These are phyloP conservation scores for Cephalotrichum gorgonifer DNA, from an alignment of 2,329 filamentous ascomycete species.

Conservation along the genomic window DNA sequence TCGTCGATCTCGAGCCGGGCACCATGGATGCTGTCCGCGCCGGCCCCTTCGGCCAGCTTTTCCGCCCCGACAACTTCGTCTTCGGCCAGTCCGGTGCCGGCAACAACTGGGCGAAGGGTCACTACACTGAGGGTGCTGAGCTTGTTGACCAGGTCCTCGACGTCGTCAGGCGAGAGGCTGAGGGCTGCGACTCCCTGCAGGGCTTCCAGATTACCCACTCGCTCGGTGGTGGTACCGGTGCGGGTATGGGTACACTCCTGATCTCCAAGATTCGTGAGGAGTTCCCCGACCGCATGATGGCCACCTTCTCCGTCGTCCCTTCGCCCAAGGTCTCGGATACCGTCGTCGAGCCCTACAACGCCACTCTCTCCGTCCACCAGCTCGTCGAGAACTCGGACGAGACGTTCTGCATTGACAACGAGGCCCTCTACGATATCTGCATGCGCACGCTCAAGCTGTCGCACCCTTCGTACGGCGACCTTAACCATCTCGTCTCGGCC, in stretches of 20 bases:
- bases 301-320: slow-evolving; percentile 96
- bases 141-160: slow-evolving; percentile 97
- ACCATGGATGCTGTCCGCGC: slow-evolving; percentile 99
- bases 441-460: slow-evolving; percentile 99
- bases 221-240: slow-evolving; percentile 98
- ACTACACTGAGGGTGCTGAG: slow-evolving; percentile 99
- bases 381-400: slow-evolving; percentile 99
- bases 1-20: slow-evolving; percentile 98
- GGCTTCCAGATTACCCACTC: slow-evolving; percentile 99
- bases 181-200: slow-evolving; percentile 98
- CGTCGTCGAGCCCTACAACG: slow-evolving; percentile 99
- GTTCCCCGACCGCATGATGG: slow-evolving; percentile 99
- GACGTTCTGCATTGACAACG: slow-evolving; percentile 99
- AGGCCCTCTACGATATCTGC: slow-evolving; percentile 99
- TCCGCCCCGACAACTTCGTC: slow-evolving; percentile 99
- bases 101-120: slow-evolving; percentile 99
- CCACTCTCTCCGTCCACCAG: slow-evolving; percentile 97
- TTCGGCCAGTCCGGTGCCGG: slow-evolving; percentile 99
- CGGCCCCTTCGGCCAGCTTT: slow-evolving; percentile 96
- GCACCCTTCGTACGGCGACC: slow-evolving; percentile 96
- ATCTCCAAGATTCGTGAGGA: slow-evolving; percentile 99
- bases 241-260: slow-evolving; percentile 98
- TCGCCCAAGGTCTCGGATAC: slow-evolving; percentile 99
- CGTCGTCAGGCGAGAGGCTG: slow-evolving; percentile 96
- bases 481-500: slow-evolving; percentile 98